Evolutionary conservation across 306 rosid species (phyloP), one percentile per base, ranked within the genome.

Genomic region (Oxytropis ochrocephala): DNA sequence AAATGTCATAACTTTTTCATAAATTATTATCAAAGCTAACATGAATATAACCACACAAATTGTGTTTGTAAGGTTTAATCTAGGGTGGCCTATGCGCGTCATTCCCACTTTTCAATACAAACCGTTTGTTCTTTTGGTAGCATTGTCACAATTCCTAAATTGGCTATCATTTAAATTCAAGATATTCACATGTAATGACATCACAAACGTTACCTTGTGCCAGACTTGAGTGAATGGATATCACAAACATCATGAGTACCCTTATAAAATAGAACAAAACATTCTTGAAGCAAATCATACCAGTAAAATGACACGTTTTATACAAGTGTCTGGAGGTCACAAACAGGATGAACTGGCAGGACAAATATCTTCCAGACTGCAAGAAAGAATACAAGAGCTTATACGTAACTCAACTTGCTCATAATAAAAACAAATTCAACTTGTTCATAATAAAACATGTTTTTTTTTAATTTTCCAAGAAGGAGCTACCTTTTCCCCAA

Each of bases 301-400:
- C 5, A 17, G 36, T 43, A 33, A 51, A 41, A 32, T 21, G 51
- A 44, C 59, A 33, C 0, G 43, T n/a, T 11, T 73, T 29, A 41
- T 12, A 11, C 27, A 42, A 12, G 29, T 8, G 24, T 42, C 19
- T 32, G 24, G 42, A 11, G 70, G 55, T 41, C 36, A 30, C 75
- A 59, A 36, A 73, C 49, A 51, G 52, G 78, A 70, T 74, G 81
- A 89, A 57, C 54, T 52, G 64, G 83, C 83, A 1, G 91, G 96
- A 59, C 80, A 84, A 58, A 92, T 80, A 66, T 85, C 97, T 78
- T 92, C 95, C 86, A 89, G 68, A 75, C 97, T 89, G 91, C 82
- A 75, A 64, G 17, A 74, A 67, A 69, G 39, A 75, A 61, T 11
- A 17, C 14, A 21, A 19, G 29, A 44, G 36, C 32, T 77, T 56